These are phyloP conservation scores for Umbelopsis isabellina DNA, from an alignment of 192 early-diverging fungal species.

Conservation along the genomic window DNA sequence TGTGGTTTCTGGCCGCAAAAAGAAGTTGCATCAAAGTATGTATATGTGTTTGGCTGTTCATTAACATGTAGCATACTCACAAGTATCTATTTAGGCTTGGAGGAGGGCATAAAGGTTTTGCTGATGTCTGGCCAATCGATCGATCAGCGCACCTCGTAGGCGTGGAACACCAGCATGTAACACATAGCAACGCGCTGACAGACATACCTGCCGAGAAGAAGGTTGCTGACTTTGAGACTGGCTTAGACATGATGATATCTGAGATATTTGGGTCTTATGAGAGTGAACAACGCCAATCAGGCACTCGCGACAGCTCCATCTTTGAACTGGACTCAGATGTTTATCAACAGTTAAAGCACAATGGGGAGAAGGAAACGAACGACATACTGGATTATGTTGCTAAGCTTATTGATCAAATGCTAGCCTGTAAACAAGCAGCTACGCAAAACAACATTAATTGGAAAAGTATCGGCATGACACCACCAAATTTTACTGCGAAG, in stretches of 20 bases:
- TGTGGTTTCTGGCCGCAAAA: no score
- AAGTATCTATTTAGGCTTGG: background rate
- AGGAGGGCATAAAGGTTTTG: background rate
- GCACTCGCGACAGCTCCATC: background rate
- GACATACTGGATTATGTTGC: background rate
- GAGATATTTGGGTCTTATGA: background rate
- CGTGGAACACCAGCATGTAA: background rate
- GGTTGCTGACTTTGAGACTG: background rate
- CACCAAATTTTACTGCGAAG: background rate
- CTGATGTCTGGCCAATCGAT: conserved; percentile 9
- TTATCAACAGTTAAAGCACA: background rate
- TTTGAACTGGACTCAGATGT: background rate
- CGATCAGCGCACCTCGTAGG: background rate
- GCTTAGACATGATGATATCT: background rate
- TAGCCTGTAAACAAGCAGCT: background rate
- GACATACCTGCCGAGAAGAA: background rate
- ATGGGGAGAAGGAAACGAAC: background rate
- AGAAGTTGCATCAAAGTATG: background rate
- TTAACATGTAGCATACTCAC: background rate
- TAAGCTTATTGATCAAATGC: background rate
- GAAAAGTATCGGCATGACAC: background rate
- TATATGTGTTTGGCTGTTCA: background rate
- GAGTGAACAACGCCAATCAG: background rate
- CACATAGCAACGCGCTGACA: background rate
- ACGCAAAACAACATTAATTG: background rate